Base-by-base conservation (phyloP, 2,329 filamentous ascomycete species). In the Cyphellophora attinorum region DNA sequence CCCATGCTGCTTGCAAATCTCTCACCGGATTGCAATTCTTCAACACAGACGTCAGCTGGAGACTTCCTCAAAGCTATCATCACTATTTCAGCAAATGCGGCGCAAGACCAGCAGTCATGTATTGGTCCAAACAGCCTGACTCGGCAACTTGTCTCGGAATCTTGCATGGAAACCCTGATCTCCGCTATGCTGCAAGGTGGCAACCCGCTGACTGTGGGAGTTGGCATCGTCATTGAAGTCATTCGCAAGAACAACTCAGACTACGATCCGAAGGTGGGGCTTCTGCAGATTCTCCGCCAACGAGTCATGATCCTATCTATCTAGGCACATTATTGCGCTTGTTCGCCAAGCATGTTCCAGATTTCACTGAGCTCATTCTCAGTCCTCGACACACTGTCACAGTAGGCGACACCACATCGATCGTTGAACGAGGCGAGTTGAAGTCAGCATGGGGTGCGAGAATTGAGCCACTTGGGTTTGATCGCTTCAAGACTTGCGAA, bases 191-290 rank as follows among this genome's bases (percentile, higher is more conserved):
- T 96, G 11, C 74, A 79, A 33, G 91, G 91, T 25, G 91, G 91
- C 16, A 96, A 98, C 51, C 82, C 91, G 5, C 63, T 98, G 39
- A 96, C 89, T 0, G 93, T 96, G 11, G 91, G 91, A 32, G 91
- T 98, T 8, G 91, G 91, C 13, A 95, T 96, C 51, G 76, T 98
- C 19, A 98, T 98, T 45, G 91, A 98, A 61, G 91, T 98, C 29
- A 98, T 98, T 55, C 76, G 91, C 41, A 98, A 98, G 65, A 98
- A 98, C 61, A 98, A 98, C 57, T 96, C 91, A 0, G 91, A 98
- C 59, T 98, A 98, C 56, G 91, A 98, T 49, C 81, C 1, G 91
- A 96, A 49, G 83, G 88, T 49, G 79, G 88, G 41, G 77, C 81
- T 31, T 85, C 86, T 39, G 76, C 83, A 17, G 83, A 83, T 45